Evolutionary conservation across 768 basidiomycete genomes (phyloP).

Genomic region (Kwoniella mangroviensis): DNA sequence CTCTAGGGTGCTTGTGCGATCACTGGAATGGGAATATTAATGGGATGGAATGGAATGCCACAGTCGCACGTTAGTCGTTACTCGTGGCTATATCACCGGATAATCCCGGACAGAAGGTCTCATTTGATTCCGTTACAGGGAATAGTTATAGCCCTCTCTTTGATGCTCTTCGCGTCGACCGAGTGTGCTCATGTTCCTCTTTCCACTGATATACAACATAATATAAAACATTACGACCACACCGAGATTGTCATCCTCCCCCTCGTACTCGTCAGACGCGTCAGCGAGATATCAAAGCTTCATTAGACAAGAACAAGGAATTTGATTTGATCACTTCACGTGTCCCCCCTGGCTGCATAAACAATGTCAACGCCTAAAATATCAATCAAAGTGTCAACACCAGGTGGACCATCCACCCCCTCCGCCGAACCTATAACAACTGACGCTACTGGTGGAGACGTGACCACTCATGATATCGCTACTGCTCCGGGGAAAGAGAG

Average conservation of each 20-base stretch:
- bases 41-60: constrained; percentile 16
- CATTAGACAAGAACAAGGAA: too few relatives aligned
- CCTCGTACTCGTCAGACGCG: background rate
- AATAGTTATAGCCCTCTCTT: background rate
- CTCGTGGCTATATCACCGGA: background rate
- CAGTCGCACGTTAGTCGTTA: background rate
- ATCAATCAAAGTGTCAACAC: constrained; percentile 44
- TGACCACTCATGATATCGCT: constrained; percentile 66
- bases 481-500: constrained; percentile 81
- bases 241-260: background rate
- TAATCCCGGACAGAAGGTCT: background rate
- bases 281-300: background rate
- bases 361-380: constrained; percentile 51
- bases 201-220: background rate
- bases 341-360: background rate
- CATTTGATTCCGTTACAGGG: constrained; percentile 4
- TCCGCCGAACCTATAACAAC: background rate
- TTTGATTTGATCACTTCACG: too few relatives aligned
- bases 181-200: constrained; percentile 8
- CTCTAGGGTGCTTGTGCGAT: too few relatives aligned
- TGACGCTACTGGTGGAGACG: constrained; percentile 38
- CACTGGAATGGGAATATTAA: background rate
- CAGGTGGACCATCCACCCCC: constrained; percentile 10
- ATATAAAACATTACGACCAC: background rate
- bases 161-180: background rate